Evolutionary conservation across 805 yeast genomes (phyloP).

Genomic region (Zygotorulaspora chibaensis): DNA sequence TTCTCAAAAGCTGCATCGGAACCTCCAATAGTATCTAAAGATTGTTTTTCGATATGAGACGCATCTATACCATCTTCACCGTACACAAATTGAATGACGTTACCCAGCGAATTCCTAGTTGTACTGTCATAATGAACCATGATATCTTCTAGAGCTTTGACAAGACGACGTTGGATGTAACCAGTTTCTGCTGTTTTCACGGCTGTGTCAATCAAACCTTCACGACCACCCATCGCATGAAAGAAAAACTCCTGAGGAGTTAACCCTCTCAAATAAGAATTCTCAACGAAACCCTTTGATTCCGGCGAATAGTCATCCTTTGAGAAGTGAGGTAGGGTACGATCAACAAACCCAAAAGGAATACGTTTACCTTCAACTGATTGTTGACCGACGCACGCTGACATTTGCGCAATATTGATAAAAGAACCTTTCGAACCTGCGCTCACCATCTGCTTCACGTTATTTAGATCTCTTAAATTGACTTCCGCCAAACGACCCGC

Average conservation of each 20-base stretch:
- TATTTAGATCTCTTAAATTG: constrained; percentile 87
- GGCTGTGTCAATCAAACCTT: constrained; percentile 98
- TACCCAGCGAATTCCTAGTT: constrained; percentile 95
- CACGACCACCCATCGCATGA: constrained; percentile 99
- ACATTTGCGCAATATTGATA: constrained; percentile 98
- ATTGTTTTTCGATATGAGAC: constrained; percentile 94
- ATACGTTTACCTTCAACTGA: constrained; percentile 99
- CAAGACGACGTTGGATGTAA: constrained; percentile 95
- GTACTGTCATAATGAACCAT: constrained; percentile 99
- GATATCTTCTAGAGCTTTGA: constrained; percentile 93
- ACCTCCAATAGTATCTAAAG: constrained; percentile 93
- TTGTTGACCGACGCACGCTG: constrained; percentile 99
- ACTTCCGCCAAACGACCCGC: constrained; percentile 99
- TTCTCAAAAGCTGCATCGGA: constrained; percentile 77
- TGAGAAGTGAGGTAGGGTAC: constrained; percentile 96
- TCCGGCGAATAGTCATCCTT: constrained; percentile 98
- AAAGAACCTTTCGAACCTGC: constrained; percentile 99
- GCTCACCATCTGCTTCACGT: constrained; percentile 98
- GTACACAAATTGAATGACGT: constrained; percentile 89
- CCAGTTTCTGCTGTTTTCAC: constrained; percentile 99
- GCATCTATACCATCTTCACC: constrained; percentile 99
- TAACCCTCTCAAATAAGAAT: constrained; percentile 92
- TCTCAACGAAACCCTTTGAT: constrained; percentile 96
- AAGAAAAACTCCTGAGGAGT: constrained; percentile 98
- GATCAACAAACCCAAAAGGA: constrained; percentile 93